Percentiles rank a stretch among this genome's conserved stretches.
Evolutionary conservation across 306 rosid genomes (phyloP).

Genomic region (Trifolium pratense): DNA sequence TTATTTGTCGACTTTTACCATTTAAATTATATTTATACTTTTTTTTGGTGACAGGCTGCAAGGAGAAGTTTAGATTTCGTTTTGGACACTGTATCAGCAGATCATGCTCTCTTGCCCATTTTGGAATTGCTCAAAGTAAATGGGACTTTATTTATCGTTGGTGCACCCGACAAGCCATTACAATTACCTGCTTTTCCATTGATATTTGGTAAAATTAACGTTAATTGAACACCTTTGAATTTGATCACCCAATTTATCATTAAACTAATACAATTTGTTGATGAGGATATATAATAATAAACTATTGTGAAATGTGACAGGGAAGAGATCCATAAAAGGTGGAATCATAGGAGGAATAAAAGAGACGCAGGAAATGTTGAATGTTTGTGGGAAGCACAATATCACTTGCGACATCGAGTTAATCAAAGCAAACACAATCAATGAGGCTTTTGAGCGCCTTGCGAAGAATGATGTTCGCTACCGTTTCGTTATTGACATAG

Average conservation of each 20-base stretch:
- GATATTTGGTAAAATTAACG: constrained; percentile 59
- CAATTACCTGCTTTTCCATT: constrained; percentile 68
- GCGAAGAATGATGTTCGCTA: constrained; percentile 63
- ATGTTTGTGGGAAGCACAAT: constrained; percentile 64
- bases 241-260: not conserved
- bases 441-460: constrained; percentile 61
- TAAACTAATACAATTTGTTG: not conserved
- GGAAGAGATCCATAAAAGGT: constrained; percentile 72
- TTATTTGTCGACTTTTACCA: no score
- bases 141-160: constrained; percentile 63
- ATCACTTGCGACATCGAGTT: constrained; percentile 70
- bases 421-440: constrained; percentile 48
- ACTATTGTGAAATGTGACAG: constrained; percentile 31
- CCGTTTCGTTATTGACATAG: constrained; percentile 75
- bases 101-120: constrained; percentile 56
- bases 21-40: no score
- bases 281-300: not conserved
- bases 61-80: constrained; percentile 60
- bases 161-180: constrained; percentile 71
- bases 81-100: constrained; percentile 67
- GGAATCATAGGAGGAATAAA: constrained; percentile 75
- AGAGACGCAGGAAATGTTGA: constrained; percentile 76
- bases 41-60: constrained; percentile 26
- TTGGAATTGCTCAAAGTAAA: constrained; percentile 73
- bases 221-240: not conserved